Base-by-base conservation (phyloP, 352 stramenopile species). In the Globisporangium cystogenes region DNA sequence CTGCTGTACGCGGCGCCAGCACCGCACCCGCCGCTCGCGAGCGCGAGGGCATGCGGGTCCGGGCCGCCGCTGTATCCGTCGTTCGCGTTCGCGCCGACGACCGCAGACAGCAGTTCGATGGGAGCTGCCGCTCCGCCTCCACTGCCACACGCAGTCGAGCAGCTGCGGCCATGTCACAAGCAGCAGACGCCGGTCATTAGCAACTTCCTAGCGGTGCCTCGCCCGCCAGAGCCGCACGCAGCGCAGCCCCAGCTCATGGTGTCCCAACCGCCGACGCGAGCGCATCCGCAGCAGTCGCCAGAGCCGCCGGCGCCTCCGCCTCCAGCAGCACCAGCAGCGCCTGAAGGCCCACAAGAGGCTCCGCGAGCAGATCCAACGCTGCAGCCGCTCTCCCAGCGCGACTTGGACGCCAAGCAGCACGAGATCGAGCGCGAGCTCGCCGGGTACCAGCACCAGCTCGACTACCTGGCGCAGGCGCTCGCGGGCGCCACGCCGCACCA, bases 401-500 rank as follows among this genome's bases (percentile, higher is more conserved):
- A 81, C 24, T 57, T 81, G 8, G 60, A 71, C 15, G 27, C 37
- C 27, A 65, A 70, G 41, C 66, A 57, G 29, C 62, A 59, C 8
- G 43, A 68, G 26, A 64, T 87, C 23, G 58, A 82, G 29, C 56
- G 51, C 2, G 64, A 89, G 35, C 53, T 87, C 42, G 55, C 53
- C 4, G 57, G 49, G 7, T 88, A 80, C 41, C 52, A 76, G 49
- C 51, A 72, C 24, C 71, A 72, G 18, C 66, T 86, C 29, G 53
- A 85, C 50, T 74, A 86, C 54, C 51, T 93, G n/a, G 82, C 72
- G 15, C 64, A 78, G 21, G 82, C 72, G 18, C 54, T 93, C 15
- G 72, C 72, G 18, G 76, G 79, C 1, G 56, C 84, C 48, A 93
- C 79, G 8, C 69, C 72, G 14, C 82, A 89, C 55, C 82, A 93